phyloP scores from a whole-genome alignment of 1,284 basidiomycete genomes.

The Ustilago crameri region DNA sequence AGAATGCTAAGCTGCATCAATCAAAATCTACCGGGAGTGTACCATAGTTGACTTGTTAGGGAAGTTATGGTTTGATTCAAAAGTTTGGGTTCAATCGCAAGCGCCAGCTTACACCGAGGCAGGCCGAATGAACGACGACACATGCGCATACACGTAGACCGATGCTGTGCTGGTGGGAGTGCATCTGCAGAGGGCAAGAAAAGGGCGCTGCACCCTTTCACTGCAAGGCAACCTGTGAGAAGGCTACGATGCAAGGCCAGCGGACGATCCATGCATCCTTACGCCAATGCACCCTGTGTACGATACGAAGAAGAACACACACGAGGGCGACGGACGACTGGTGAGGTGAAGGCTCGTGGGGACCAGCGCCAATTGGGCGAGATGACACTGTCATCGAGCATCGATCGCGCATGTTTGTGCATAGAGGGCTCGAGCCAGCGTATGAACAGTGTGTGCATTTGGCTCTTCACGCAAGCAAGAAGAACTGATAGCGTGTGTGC shows the following conservation, averaged over 20 bases:
- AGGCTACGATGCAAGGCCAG: conserved; percentile 11
- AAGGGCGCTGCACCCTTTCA: too few relatives aligned
- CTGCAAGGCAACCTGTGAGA: too few relatives aligned
- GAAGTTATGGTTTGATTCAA: conserved; percentile 12
- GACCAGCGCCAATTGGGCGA: neutral
- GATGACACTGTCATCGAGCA: conserved; percentile 37
- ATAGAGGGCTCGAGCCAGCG: conserved; percentile 16
- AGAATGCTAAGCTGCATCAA: too few relatives aligned
- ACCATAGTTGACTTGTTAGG: too few relatives aligned
- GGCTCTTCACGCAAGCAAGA: neutral
- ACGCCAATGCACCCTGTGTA: conserved; percentile 1
- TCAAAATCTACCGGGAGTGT: neutral
- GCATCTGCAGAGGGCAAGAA: conserved; percentile 4
- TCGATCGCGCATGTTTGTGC: conserved; percentile 36
- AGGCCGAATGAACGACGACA: conserved; percentile 20
- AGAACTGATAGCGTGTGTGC: neutral
- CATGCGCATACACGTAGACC: conserved; percentile 3
- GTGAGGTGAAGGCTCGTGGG: neutral
- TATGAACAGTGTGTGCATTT: neutral
- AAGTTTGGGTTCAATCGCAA: conserved; percentile 4
- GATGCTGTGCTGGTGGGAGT: neutral
- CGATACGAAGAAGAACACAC: neutral
- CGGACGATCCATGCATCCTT: conserved; percentile 19
- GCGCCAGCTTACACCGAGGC: conserved; percentile 16
- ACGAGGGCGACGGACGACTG: neutral